Evolutionary conservation across 2,329 filamentous ascomycete genomes (phyloP).

Genomic region (Domatiomyces catenatus): DNA sequence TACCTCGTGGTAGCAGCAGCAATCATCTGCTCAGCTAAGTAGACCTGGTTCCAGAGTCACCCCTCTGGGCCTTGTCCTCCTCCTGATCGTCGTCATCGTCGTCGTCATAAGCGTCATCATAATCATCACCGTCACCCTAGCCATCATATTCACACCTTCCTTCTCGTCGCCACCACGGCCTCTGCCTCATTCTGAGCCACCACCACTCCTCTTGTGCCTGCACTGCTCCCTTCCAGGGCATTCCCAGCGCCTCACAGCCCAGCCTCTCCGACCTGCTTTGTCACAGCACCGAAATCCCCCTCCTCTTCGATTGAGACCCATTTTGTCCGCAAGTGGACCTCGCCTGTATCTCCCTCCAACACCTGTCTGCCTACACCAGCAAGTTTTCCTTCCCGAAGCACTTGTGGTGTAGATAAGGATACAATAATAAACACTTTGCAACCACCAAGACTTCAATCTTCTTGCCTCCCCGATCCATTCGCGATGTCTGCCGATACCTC

Average conservation of each 20-base stretch:
- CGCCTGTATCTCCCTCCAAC: conserved; percentile 5
- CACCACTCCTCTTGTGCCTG: neutral
- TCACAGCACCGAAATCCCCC: conserved; percentile 11
- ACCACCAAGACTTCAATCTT: conserved; percentile 25
- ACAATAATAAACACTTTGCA: conserved; percentile 38
- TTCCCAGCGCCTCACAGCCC: conserved; percentile 9
- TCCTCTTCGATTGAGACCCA: conserved; percentile 14
- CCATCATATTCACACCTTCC: neutral
- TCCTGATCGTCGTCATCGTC: neutral
- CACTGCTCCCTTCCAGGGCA: conserved; percentile 5
- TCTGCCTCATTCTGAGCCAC: neutral
- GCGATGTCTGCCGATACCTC: conserved; percentile 55
- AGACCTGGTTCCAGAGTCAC: neutral
- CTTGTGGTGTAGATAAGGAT: conserved; percentile 72
- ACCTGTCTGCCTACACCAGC: conserved; percentile 50
- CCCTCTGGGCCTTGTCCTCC: neutral
- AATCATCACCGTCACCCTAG: neutral
- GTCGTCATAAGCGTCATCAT: neutral
- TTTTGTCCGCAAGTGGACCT: neutral
- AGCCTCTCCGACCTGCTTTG: conserved; percentile 7
- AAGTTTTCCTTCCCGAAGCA: conserved; percentile 70
- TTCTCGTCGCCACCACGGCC: neutral
- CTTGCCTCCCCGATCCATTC: conserved; percentile 23
- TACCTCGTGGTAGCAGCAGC: neutral
- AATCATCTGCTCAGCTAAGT: neutral